Evolutionary conservation across 208 protist genomes (phyloP).

Genomic region (Crithidia expoeki): DNA sequence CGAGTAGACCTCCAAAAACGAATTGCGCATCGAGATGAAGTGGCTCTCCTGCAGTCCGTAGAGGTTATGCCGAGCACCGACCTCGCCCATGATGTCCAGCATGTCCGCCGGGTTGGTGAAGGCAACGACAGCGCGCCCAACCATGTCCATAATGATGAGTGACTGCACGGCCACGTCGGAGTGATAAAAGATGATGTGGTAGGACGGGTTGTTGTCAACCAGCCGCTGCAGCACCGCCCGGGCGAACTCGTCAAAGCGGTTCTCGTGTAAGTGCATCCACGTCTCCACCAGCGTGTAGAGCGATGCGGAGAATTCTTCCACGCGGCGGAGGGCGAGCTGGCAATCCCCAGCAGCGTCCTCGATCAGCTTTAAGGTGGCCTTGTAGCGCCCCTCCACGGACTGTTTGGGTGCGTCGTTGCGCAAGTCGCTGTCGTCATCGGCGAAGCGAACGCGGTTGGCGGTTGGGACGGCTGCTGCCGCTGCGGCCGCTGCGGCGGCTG

Average conservation of each 20-base stretch:
- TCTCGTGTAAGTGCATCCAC: slow-evolving; percentile 23
- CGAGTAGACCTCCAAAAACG: slow-evolving; percentile 18
- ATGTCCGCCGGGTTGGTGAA: slow-evolving; percentile 13
- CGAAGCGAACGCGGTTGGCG: slow-evolving; percentile 4
- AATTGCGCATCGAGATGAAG: slow-evolving; percentile 22
- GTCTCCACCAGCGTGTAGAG: slow-evolving; percentile 24
- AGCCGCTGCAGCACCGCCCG: slow-evolving; percentile 18
- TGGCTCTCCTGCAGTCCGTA: slow-evolving; percentile 17
- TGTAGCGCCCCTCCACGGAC: slow-evolving; percentile 13
- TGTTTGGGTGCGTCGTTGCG: not conserved
- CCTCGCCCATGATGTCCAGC: slow-evolving; percentile 32
- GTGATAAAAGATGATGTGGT: slow-evolving; percentile 11
- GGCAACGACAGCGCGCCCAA: slow-evolving; percentile 27
- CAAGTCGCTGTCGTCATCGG: not conserved
- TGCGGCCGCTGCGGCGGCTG: not conserved
- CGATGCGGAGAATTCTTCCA: slow-evolving; percentile 10
- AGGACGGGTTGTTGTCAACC: slow-evolving; percentile 16
- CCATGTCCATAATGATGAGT: slow-evolving; percentile 29
- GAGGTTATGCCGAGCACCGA: slow-evolving; percentile 34
- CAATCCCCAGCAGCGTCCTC: slow-evolving; percentile 7
- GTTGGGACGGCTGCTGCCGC: not conserved
- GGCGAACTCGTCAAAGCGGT: slow-evolving; percentile 31
- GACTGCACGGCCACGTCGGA: slow-evolving; percentile 5
- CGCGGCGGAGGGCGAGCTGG: slow-evolving; percentile 12
- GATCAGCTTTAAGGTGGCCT: slow-evolving; percentile 4